These are phyloP conservation scores for Phalaenopsis aphrodite DNA, from an alignment of 106 monocot genomes.

Conservation along the genomic window DNA sequence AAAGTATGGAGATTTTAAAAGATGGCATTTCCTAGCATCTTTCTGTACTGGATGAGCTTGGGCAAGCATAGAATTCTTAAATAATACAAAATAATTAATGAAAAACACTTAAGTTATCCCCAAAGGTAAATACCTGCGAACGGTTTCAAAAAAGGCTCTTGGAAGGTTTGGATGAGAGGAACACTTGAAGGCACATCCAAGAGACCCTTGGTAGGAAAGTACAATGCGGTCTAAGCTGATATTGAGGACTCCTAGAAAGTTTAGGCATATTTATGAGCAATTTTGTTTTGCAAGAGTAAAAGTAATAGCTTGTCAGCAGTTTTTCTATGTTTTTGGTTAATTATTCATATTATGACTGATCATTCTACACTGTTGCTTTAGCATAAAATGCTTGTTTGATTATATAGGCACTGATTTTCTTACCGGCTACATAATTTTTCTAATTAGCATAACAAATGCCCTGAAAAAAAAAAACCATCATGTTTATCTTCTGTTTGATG, in stretches of 20 bases:
- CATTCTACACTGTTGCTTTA: not conserved
- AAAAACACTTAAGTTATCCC: no score
- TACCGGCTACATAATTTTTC: not conserved
- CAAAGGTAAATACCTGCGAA: no score
- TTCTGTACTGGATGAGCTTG: no score
- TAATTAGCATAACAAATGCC: not conserved
- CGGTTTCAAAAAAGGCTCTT: no score
- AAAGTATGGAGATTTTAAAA: no score
- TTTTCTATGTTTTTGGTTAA: not conserved
- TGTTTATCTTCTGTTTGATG: not conserved
- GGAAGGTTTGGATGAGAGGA: no score
- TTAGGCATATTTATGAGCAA: not conserved
- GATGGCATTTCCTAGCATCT: no score
- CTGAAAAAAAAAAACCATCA: not conserved
- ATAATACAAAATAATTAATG: no score
- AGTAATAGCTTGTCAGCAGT: not conserved
- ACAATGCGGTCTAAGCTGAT: not conserved
- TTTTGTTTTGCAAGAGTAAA: not conserved
- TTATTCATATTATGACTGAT: not conserved
- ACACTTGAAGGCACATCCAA: no score
- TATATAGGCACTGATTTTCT: not conserved
- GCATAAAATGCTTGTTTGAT: not conserved
- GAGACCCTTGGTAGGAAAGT: no score
- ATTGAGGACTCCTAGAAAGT: not conserved
- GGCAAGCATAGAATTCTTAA: no score